These are phyloP conservation scores for Penicillium canescens DNA, from an alignment of 495 filamentous ascomycete species.

Conservation along the genomic window DNA sequence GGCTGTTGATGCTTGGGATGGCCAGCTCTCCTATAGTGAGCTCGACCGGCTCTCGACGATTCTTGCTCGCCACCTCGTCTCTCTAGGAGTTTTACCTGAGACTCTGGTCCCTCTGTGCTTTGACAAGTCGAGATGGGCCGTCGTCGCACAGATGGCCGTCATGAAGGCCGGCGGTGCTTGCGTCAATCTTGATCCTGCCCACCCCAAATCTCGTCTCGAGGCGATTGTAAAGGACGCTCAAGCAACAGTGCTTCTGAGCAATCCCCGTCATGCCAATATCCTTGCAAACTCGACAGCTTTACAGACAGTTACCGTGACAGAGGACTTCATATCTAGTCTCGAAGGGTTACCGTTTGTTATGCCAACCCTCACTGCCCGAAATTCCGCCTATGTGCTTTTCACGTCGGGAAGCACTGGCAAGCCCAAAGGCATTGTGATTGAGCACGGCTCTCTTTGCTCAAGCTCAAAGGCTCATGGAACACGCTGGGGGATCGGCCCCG, in stretches of 20 bases:
- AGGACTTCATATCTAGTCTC: neutral
- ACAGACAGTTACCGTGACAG: neutral
- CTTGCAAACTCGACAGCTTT: neutral
- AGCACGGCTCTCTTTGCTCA: slow-evolving; percentile 17
- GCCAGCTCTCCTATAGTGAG: slow-evolving; percentile 32
- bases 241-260: slow-evolving; percentile 12
- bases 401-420: slow-evolving; percentile 43
- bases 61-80: slow-evolving; percentile 12
- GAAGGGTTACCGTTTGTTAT: neutral
- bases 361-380: slow-evolving; percentile 6
- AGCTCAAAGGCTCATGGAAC: slow-evolving; percentile 21
- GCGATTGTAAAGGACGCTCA: slow-evolving; percentile 19
- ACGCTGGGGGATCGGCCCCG: slow-evolving; percentile 2
- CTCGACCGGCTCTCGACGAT: slow-evolving; percentile 28
- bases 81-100: slow-evolving; percentile 19
- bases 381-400: slow-evolving; percentile 36
- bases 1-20: slow-evolving; percentile 41
- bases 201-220: slow-evolving; percentile 29
- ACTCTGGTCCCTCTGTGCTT: slow-evolving; percentile 28
- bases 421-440: slow-evolving; percentile 41
- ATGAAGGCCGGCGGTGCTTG: slow-evolving; percentile 36
- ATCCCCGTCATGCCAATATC: neutral
- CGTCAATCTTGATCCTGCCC: slow-evolving; percentile 41
- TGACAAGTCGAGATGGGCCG: slow-evolving; percentile 28
- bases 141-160: slow-evolving; percentile 27